Evolutionary conservation across 2,329 filamentous ascomycete species (phyloP), one percentile per base, ranked within the genome.

Genomic region (Beauveria pseudobassiana): DNA sequence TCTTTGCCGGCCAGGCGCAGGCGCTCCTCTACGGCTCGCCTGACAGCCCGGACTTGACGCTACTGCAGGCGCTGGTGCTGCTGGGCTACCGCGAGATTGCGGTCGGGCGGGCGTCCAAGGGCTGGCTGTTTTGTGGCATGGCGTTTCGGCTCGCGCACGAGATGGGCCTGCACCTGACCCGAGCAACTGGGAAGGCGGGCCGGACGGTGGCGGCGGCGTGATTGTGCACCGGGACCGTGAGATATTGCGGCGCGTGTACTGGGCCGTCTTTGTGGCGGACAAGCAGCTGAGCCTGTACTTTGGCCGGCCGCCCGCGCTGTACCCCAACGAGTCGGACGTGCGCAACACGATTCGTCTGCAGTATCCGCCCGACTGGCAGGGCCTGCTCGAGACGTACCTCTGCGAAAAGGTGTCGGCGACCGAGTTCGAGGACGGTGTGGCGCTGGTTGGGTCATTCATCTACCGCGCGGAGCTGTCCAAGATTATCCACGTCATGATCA

Each of bases 91-190:
- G 75, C 18, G 78, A 79, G 63, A 80, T 81, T 48, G 79, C 78
- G 3, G 74, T 75, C 24, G 77, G 78, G 0, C 74, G 75, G n/a
- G 69, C 74, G 2, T 80, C 78, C 20, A 81, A 79, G 59, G 79
- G 79, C 14, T 82, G 79, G 79, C 69, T 81, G 1, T 80, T 79
- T 58, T 80, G 78, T 30, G 78, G 79, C 52, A 81, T 82, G 78
- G 78, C 78, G 9, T 82, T 80, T 64, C 75, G 79, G 5, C 71
- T 82, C 16, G 76, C 78, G 0, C 78, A 81, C 56, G 79, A 80
- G 64, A 82, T 82, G 79, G 79, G 79, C 1, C 71, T 82, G 18
- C 79, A 82, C 64, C 72, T 82, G 0, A 82, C 55, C 79, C 79
- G 1, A 78, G 73, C 56, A 81, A 81, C 64, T 81, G 78, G 79